phyloP scores from a whole-genome alignment of 169 alveolate species.

The Cryptosporidium meleagridis region DNA sequence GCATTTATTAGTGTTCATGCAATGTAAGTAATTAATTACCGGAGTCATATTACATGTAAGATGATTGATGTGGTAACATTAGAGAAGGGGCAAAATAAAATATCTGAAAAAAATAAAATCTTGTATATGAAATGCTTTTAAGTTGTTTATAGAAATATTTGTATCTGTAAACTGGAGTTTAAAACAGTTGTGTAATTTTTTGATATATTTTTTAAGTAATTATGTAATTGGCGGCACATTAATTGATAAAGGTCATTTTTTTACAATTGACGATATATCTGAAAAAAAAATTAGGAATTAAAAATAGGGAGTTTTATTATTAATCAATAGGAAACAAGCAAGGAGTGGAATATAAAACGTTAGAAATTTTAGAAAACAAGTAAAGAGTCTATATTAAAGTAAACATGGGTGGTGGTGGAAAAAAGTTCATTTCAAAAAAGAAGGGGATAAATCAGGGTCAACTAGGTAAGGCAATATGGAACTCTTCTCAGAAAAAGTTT shows the following conservation, averaged over 20 bases:
- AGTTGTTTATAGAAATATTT: background rate
- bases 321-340: background rate
- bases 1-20: background rate
- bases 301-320: background rate
- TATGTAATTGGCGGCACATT: background rate
- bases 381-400: background rate
- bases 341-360: background rate
- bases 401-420: constrained; percentile 72
- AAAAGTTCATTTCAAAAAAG: constrained; percentile 33
- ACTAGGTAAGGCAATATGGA: constrained; percentile 66
- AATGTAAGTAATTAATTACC: background rate
- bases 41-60: background rate
- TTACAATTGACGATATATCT: background rate
- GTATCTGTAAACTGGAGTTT: background rate
- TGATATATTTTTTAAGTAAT: background rate
- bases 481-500: constrained; percentile 13
- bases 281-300: background rate
- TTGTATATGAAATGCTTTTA: background rate
- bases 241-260: background rate
- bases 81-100: background rate
- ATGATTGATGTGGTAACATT: background rate
- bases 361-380: background rate
- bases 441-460: constrained; percentile 65
- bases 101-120: background rate
- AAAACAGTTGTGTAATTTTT: background rate